Evolutionary conservation across 1,284 basidiomycete genomes (phyloP), one percentile per base, ranked within the genome.

Genomic region (Marasmius sp.): DNA sequence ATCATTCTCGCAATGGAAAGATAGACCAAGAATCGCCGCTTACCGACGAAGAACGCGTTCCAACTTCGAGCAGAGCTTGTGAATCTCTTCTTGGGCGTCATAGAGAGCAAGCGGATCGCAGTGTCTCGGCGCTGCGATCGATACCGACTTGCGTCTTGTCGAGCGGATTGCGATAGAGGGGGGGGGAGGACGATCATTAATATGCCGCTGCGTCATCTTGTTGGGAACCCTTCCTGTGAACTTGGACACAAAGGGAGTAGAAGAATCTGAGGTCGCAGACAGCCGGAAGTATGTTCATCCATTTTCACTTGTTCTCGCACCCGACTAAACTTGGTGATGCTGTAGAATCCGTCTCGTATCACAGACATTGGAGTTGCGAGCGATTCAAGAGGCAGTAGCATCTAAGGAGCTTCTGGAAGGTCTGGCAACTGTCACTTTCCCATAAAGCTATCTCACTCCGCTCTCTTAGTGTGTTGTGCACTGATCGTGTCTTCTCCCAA

Each of bases 1-100:
- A 72, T n/a, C 61, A 64, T 18, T 56, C 67, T 0, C 69, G 71
- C 1, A 83, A 82, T 64, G 79, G 79, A n/a, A 81, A 82, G 66
- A 66, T 64, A 2, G 72, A 70, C 22, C 70, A 68, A 0, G 69
- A 66, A 39, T 65, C 65, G 0, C 66, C 71, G 1, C 66, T 70
- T 2, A 71, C 76, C 0, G 85, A 87, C 65, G 78, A 82, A 57
- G 81, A 84, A 56, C n/a, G 85, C 85, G 0, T 69, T 83, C 12
- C 70, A 76, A 49, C 58, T 82, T 0, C 83, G 82, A 61, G 75
- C 73, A 1, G 75, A 80, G 20, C 75, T 78, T 39, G 66, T 81
- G 3, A 64, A 71, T 6, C 67, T 68, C 2, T 67, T 77, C 34
- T 68, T 83, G 10, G 67, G 63, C 0, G 50, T 68, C n/a, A 66